Conservation (phyloP, 228 moss, liverwort and hornwort genomes). For the Sphagnum magellanicum region DNA sequence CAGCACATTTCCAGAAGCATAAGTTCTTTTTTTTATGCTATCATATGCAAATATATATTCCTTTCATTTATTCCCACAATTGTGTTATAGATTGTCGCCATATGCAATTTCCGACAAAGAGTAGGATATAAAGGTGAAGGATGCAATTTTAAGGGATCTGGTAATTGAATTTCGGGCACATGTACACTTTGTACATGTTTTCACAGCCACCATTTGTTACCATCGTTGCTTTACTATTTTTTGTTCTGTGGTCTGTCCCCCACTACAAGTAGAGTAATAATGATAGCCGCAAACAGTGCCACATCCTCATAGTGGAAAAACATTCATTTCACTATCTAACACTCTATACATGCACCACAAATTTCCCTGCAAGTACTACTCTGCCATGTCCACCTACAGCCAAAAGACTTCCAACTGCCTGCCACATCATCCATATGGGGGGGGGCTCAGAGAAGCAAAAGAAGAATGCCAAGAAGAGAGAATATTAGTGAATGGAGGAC, state of each 20-base stretch:
- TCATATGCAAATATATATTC: no score
- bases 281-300: neutral
- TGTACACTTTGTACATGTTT: no score
- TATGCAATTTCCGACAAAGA: no score
- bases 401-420: neutral
- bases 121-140: no score
- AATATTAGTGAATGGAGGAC: neutral
- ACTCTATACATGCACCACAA: neutral
- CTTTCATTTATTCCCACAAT: no score
- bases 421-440: neutral
- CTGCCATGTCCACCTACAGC: neutral
- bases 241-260: neutral
- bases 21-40: no score
- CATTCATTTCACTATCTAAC: neutral
- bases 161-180: no score
- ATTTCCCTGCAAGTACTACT: neutral
- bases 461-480: neutral
- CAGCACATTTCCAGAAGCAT: no score
- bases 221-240: conserved; percentile 1
- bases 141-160: no score
- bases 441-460: neutral
- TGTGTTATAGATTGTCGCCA: no score
- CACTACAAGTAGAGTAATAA: neutral
- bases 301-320: neutral
- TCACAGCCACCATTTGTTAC: neutral